phyloP scores from a whole-genome alignment of 108 stramenopile genomes.

The Tribonema minus region DNA sequence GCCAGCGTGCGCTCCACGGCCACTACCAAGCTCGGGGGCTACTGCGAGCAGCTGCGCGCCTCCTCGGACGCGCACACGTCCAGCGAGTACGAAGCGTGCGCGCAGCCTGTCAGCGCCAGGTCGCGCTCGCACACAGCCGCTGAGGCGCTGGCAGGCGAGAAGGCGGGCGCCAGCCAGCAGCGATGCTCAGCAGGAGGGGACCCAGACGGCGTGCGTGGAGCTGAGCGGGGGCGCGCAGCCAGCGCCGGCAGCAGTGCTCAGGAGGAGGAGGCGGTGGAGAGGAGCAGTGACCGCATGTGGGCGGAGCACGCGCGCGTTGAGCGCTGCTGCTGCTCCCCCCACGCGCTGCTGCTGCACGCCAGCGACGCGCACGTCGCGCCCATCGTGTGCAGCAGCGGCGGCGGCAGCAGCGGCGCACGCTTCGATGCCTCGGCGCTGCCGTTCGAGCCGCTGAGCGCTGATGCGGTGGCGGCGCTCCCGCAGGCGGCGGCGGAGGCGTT shows the following conservation, averaged over 20 bases:
- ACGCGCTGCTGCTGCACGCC: conserved; percentile 33
- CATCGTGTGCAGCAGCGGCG: conserved; percentile 47
- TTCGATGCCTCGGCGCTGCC: conserved; percentile 12
- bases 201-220: neutral
- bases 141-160: too few relatives aligned
- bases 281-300: neutral
- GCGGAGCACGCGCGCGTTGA: neutral
- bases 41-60: too few relatives aligned
- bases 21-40: too few relatives aligned
- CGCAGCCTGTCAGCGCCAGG: too few relatives aligned
- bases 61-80: too few relatives aligned
- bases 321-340: neutral
- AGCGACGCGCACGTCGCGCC: conserved; percentile 45
- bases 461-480: conserved; percentile 12
- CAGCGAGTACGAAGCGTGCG: too few relatives aligned
- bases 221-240: neutral
- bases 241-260: too few relatives aligned
- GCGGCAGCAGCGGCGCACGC: conserved; percentile 1
- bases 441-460: conserved; percentile 24
- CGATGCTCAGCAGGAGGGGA: too few relatives aligned
- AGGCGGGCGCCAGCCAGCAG: too few relatives aligned
- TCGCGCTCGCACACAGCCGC: too few relatives aligned
- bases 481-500: conserved; percentile 45
- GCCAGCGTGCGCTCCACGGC: neutral
- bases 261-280: neutral